Base-by-base conservation (phyloP, 352 stramenopile genomes). In the Globisporangium recalcitrans region DNA sequence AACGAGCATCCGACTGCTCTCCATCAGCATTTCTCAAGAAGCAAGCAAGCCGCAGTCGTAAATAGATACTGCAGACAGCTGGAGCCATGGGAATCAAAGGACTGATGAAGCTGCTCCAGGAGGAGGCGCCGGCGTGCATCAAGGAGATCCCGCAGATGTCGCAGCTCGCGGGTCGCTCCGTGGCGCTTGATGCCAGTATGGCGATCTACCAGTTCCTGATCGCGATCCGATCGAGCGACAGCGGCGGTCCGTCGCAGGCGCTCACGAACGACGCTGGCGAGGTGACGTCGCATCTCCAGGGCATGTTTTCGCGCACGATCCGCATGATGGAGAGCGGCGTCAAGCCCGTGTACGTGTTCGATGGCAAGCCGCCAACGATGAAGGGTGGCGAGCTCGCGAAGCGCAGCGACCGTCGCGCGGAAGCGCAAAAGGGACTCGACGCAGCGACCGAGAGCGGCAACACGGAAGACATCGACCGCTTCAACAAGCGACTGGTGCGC, bases 251-350 rank as follows among this genome's bases (percentile, higher is more conserved):
- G 1, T 82, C 96, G 11, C 83, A 95, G 60, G 96, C 97, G 72
- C 81, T 99, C 7, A 99, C 96, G 46, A 99, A 99, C 72, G 92
- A 97, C 16, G 96, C 97, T 19, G 98, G 98, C 26, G 97, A 99
- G 65, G 88, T 98, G 34, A 98, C 91, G 54, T 93, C 84, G 40
- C 86, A 95, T 36, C 61, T 95, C 51, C 83, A 95, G 68, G 98
- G 98, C 55, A 98, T 99, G 82, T 99, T 99, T 72, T 99, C 98
- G 75, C 89, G 97, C 16, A 99, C 98, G 27, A 99, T 99, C 74
- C 96, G 97, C 36, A 95, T 99, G 72, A 93, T 99, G 72, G 87
- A 97, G 56, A 97, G 98, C 70, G 98, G 98, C 14, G 83, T 99
- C 57, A 98, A 98, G 69, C 97, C 97, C 13, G 93, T 99, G 36